Base-by-base conservation (phyloP, 1,284 basidiomycete species). In the Tylopilus sp. region DNA sequence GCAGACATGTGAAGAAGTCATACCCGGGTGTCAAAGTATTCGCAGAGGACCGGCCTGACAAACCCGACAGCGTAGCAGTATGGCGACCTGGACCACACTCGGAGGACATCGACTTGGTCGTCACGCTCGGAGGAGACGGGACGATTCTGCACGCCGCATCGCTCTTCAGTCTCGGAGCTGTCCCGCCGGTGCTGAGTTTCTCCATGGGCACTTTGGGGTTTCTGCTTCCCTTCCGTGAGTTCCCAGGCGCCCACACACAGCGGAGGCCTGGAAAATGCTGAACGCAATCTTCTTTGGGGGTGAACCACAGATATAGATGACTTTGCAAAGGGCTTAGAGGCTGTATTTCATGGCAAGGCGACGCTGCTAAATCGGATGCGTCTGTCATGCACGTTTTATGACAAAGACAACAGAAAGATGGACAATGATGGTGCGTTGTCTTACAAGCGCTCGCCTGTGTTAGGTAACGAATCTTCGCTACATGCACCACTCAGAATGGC, bases 121-220 rank as follows among this genome's bases (percentile, higher is more conserved):
- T 98, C 28, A 97, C 95, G 0, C 71, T 98, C 2, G 95, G 95
- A 42, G 95, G 95, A 21, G 95, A 98, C 64, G 95, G 95, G 2
- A 97, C 96, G 2, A 95, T 98, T 42, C 77, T 98, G 4, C 94
- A 97, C 64, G 92, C 93, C 0, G 95, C 94, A 5, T 92, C 92
- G 21, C 73, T 98, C 6, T 98, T 98, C 68, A 89, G 86, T 59
- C 75, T 80, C 8, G 89, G 88, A 29, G 87, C 91, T 19, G 94
- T 97, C 12, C 95, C 95, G 2, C 95, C 96, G 0, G 94, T 98
- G 0, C 73, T 98, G 31, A 95, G 92, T 63, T 97, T 98, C 70
- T 94, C 90, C 0, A 92, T 97, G 89, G 96, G 95, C 7, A 95
- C 92, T 1, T 74, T 98, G 0, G 95, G 95, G 1, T 98, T 98